Base-by-base conservation (phyloP, 2,329 filamentous ascomycete species). In the Paraconiothyrium sp. region DNA sequence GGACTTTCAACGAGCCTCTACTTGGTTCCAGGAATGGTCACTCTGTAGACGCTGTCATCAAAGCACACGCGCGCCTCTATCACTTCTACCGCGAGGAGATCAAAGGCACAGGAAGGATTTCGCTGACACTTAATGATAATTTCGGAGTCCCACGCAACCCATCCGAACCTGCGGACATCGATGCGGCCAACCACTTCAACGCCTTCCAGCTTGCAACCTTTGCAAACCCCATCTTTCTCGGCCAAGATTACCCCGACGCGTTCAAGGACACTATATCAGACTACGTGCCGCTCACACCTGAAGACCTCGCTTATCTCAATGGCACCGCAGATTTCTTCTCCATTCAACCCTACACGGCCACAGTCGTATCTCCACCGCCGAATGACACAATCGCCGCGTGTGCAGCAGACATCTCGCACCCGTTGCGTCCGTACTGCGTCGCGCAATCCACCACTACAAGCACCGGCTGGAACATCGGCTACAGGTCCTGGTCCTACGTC, bases 401-500 rank as follows among this genome's bases (percentile, higher is more conserved):
- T 66, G 79, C 83, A 1, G 62, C 76, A 7, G 83, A 88, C 67
- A 66, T 72, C 1, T 80, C 77, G 6, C 79, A 83, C 34, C 66
- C 82, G 0, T 76, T 83, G 9, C 83, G 80, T 22, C 87, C 86
- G 0, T 83, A 83, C 62, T 89, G 86, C 65, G 84, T 86, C 1
- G 80, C 79, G 0, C 81, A 84, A 59, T 80, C 79, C 11, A 82
- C 77, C 0, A 65, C 72, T 1, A 84, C 84, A 43, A 72, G 78
- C 1, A 82, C 82, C 34, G 86, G 85, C 2, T 89, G 87, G 87
- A 79, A 85, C 65, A 85, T 88, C 52, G 87, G 87, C 22, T 87
- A 88, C 63, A 78, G 81, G 13, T 86, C 84, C 2, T 77, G 86
- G 37, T 80, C 80, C 2, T 87, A 88, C 67, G 82, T 85, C n/a